Evolutionary conservation across 2,329 filamentous ascomycete species (phyloP).

Genomic region (Colletotrichum plurivorum): DNA sequence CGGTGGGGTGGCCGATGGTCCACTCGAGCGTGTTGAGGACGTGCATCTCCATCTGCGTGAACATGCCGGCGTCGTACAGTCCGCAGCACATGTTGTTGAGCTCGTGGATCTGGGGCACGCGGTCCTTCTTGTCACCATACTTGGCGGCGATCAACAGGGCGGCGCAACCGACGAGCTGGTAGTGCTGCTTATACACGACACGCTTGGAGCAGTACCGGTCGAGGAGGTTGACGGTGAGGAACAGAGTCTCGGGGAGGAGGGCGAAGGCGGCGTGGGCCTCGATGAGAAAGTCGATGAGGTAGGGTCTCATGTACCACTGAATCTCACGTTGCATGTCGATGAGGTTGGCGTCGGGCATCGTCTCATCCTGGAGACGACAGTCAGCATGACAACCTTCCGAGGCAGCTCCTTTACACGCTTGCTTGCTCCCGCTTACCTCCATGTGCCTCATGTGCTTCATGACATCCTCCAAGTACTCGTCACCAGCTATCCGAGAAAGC

Average conservation of each 20-base stretch:
- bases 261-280: conserved; percentile 97
- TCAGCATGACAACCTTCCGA: conserved; percentile 10
- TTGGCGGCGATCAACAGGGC: conserved; percentile 97
- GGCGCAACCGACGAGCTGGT: conserved; percentile 96
- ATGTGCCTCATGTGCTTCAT: conserved; percentile 95
- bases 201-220: conserved; percentile 98
- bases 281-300: conserved; percentile 97
- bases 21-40: conserved; percentile 97
- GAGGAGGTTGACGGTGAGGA: conserved; percentile 95
- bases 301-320: conserved; percentile 99
- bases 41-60: conserved; percentile 99
- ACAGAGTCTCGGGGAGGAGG: conserved; percentile 93
- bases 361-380: conserved; percentile 73
- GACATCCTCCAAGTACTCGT: conserved; percentile 95
- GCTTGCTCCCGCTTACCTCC: conserved; percentile 74
- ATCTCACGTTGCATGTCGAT: conserved; percentile 99
- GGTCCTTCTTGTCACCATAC: conserved; percentile 98
- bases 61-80: conserved; percentile 99
- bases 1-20: conserved; percentile 95
- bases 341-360: conserved; percentile 93
- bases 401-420: not conserved
- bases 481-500: conserved; percentile 85
- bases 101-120: conserved; percentile 97
- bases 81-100: conserved; percentile 99
- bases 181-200: conserved; percentile 99